Percentiles rank a stretch among this genome's conserved stretches.
These are phyloP conservation scores for Hericium erinaceus DNA, from an alignment of 768 basidiomycete species.

Conservation along the genomic window DNA sequence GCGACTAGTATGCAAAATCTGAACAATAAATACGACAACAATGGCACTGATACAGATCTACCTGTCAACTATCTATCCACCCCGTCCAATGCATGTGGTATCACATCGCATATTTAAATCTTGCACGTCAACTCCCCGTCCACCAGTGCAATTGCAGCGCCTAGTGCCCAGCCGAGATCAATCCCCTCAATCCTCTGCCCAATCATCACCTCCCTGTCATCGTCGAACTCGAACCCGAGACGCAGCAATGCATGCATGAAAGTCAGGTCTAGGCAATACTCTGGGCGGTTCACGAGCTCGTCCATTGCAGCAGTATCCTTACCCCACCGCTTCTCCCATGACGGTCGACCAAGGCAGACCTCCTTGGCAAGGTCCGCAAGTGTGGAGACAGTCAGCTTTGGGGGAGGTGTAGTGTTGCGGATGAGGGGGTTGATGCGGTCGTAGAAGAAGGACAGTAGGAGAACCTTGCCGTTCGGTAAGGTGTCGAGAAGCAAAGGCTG, in stretches of 20 bases:
- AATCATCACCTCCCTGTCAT: constrained; percentile 55
- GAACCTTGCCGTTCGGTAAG: constrained; percentile 76
- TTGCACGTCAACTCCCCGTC: constrained; percentile 50
- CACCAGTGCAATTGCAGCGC: constrained; percentile 73
- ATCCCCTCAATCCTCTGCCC: constrained; percentile 86
- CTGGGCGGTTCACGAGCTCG: constrained; percentile 77
- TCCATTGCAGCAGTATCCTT: constrained; percentile 37
- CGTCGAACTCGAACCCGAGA: constrained; percentile 84
- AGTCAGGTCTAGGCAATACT: constrained; percentile 93
- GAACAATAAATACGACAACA: no score
- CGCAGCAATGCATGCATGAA: constrained; percentile 87
- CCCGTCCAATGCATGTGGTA: neutral
- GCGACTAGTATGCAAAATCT: no score
- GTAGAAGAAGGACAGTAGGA: constrained; percentile 97
- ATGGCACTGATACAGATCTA: neutral
- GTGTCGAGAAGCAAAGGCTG: constrained; percentile 87
- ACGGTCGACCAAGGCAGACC: constrained; percentile 61
- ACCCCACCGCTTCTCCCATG: constrained; percentile 45
- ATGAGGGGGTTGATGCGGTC: constrained; percentile 84
- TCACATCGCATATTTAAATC: constrained; percentile 15
- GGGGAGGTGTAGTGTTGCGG: constrained; percentile 16
- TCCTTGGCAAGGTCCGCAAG: constrained; percentile 54
- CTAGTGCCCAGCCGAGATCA: constrained; percentile 91
- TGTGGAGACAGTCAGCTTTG: constrained; percentile 34
- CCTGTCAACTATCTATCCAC: neutral